Percentiles rank a stretch among this genome's conserved stretches.
These are phyloP conservation scores for Oenanthe javanica DNA, from an alignment of 140 eudicot genomes.

Conservation along the genomic window DNA sequence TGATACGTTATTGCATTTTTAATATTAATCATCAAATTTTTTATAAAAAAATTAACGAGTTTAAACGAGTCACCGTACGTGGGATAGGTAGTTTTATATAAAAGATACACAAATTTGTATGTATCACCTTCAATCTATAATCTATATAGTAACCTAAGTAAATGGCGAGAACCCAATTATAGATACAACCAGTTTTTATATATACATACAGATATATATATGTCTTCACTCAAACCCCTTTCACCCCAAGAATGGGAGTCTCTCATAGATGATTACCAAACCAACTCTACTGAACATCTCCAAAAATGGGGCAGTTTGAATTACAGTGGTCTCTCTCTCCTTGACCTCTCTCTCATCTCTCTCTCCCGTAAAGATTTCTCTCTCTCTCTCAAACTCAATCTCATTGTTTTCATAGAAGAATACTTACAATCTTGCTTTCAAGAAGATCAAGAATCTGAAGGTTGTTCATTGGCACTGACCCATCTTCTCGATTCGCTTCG, in stretches of 20 bases:
- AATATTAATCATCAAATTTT: too few relatives aligned
- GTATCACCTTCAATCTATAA: too few relatives aligned
- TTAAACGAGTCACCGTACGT: too few relatives aligned
- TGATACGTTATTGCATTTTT: too few relatives aligned
- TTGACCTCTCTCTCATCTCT: slow-evolving; percentile 60
- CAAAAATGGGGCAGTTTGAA: slow-evolving; percentile 35
- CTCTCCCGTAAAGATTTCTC: slow-evolving; percentile 68
- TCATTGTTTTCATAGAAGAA: slow-evolving; percentile 68
- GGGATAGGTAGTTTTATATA: too few relatives aligned
- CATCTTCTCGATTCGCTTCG: slow-evolving; percentile 57
- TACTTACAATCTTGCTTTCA: slow-evolving; percentile 16
- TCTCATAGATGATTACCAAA: slow-evolving; percentile 78
- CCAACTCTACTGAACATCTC: slow-evolving; percentile 41
- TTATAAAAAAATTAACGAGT: too few relatives aligned
- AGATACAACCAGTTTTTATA: too few relatives aligned
- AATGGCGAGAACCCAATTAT: too few relatives aligned
- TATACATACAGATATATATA: not conserved
- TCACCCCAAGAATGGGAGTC: slow-evolving; percentile 74
- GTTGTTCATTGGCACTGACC: slow-evolving; percentile 20
- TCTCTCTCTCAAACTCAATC: slow-evolving; percentile 45
- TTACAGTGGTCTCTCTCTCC: slow-evolving; percentile 40
- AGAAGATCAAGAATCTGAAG: slow-evolving; percentile 12
- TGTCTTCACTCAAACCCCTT: slow-evolving; percentile 41
- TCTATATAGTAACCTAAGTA: too few relatives aligned
- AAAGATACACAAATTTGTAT: too few relatives aligned